Conservation (phyloP, 2,329 filamentous ascomycete genomes). For the Pseudogymnoascus sp. region DNA sequence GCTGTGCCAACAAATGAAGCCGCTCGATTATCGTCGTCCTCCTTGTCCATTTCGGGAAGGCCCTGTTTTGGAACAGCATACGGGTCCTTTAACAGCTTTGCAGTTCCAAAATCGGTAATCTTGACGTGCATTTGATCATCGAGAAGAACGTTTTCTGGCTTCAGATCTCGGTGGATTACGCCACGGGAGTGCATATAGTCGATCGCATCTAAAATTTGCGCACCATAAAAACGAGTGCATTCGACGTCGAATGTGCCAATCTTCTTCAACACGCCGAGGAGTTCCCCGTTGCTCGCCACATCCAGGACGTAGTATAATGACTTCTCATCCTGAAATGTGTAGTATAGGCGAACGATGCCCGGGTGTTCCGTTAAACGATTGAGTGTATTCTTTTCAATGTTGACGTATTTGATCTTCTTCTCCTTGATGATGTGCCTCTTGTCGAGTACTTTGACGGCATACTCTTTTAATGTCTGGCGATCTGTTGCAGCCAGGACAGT, state of each 20-base stretch:
- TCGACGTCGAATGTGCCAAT: conserved; percentile 92
- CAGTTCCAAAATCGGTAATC: conserved; percentile 97
- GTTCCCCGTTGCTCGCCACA: conserved; percentile 82
- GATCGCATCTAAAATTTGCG: conserved; percentile 92
- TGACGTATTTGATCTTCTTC: conserved; percentile 99
- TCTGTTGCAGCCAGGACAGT: conserved; percentile 91
- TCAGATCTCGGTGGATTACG: conserved; percentile 93
- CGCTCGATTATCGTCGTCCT: conserved; percentile 63
- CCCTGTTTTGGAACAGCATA: conserved; percentile 31
- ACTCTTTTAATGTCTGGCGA: conserved; percentile 88
- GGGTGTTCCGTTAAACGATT: conserved; percentile 95
- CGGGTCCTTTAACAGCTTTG: conserved; percentile 73
- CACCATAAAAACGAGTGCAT: conserved; percentile 88
- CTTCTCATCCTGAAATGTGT: conserved; percentile 95
- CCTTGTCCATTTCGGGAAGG: conserved; percentile 18
- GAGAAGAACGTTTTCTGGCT: conserved; percentile 92
- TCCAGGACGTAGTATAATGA: conserved; percentile 97
- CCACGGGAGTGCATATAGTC: conserved; percentile 97
- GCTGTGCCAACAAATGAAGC: conserved; percentile 96
- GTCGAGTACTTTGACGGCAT: conserved; percentile 96
- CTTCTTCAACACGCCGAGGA: conserved; percentile 88
- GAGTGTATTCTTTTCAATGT: conserved; percentile 97
- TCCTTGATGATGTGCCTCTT: conserved; percentile 99
- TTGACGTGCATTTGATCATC: conserved; percentile 97
- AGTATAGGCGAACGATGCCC: conserved; percentile 92